Evolutionary conservation across 1,284 basidiomycete genomes (phyloP), one percentile per base, ranked within the genome.

Genomic region (Heterobasidion annosum): DNA sequence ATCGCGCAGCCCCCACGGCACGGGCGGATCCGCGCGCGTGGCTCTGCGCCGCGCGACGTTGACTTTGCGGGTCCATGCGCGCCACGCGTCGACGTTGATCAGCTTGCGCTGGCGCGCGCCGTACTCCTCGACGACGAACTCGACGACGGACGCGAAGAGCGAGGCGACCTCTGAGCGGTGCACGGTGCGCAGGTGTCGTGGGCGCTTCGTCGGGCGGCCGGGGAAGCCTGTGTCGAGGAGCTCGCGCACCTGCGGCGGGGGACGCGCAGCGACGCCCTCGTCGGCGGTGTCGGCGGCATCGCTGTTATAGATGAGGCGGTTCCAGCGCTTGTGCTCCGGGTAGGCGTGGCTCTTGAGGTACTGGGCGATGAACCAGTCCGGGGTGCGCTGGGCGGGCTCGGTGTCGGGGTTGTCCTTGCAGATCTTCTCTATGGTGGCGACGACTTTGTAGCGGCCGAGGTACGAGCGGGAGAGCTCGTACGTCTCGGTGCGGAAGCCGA

Each of bases 351-450:
- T 59, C 10, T 57, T 59, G 1, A 74, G 59, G 48, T 73, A 72
- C 10, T 59, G 59, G 0, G 68, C 57, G n/a, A 75, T 67, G 55
- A 79, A 71, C 75, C 77, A 83, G 13, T 70, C 65, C 9, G 80
- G 73, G 0, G 74, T 77, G 32, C 78, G 73, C 12, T 68, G 59
- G 42, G 67, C 61, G 1, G 68, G 2, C 0, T 68, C 66, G 12
- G 68, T 68, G 13, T 62, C 54, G 3, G 61, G 56, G 12, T 35
- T 51, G 34, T 75, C 70, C 0, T 57, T 65, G 13, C 64, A 52
- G 12, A 82, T 56, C 5, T 63, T 54, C 10, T 59, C 46, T 16
- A 69, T 51, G 34, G 58, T 54, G 9, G 53, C 56, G 3, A 64
- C 52, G 7, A 64, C 52, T 10, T 64, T 62, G 49, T 62, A 66